phyloP scores from a whole-genome alignment of 257 asterid genomes.

The Solanum acaule region DNA sequence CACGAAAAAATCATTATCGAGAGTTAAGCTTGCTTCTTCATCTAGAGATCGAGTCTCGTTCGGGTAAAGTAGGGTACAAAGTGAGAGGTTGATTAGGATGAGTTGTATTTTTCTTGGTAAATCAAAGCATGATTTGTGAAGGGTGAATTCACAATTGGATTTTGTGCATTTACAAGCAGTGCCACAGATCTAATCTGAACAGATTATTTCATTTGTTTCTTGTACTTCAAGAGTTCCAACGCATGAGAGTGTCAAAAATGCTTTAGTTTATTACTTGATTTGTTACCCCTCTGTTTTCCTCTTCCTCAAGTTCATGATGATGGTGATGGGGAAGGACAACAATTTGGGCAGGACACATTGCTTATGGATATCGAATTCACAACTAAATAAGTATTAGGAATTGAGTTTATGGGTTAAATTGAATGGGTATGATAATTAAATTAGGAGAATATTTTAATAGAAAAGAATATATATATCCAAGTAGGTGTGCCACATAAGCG shows the following conservation, averaged over 20 bases:
- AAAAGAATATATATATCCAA: too few species aligned
- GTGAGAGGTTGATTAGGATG: constrained; percentile 11
- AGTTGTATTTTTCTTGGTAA: constrained; percentile 3
- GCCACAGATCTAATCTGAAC: background rate
- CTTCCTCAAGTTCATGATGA: constrained; percentile 6
- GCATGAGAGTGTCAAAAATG: background rate
- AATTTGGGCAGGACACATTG: constrained; percentile 17
- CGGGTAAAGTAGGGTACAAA: constrained; percentile 6
- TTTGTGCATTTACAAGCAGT: background rate
- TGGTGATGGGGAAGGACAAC: background rate
- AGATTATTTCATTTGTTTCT: background rate
- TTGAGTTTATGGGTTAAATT: too few species aligned
- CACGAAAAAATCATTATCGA: too few species aligned
- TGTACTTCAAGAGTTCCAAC: background rate
- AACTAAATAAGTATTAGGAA: too few species aligned
- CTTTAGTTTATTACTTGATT: background rate
- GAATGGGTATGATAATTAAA: too few species aligned
- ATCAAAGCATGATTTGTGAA: constrained; percentile 13
- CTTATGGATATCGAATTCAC: constrained; percentile 19
- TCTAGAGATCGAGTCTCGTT: background rate
- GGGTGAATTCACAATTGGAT: constrained; percentile 4
- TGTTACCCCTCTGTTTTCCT: background rate
- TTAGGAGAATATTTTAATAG: too few species aligned
- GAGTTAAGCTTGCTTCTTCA: too few species aligned
- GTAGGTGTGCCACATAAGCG: too few species aligned